Conservation (phyloP, 108 stramenopile genomes). For the Cyclotella cryptica region DNA sequence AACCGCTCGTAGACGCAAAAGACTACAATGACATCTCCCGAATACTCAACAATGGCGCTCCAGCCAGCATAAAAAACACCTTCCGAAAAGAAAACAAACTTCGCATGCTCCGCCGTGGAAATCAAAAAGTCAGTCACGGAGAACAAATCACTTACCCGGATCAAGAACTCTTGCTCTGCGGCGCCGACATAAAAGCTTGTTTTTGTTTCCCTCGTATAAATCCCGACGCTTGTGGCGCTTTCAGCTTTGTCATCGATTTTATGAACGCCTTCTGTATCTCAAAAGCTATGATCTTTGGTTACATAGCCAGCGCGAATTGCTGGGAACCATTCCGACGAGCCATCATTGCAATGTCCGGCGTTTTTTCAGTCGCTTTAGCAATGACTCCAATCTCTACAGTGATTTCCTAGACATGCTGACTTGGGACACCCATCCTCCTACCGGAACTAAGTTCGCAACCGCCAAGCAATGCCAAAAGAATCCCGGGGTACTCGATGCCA, state of each 20-base stretch:
- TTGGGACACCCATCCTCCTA: too few species aligned
- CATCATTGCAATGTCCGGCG: not conserved
- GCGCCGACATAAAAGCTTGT: slow-evolving; percentile 18
- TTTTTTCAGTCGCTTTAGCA: too few species aligned
- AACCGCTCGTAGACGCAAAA: not conserved
- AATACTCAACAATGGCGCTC: not conserved
- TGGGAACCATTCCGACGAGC: slow-evolving; percentile 19
- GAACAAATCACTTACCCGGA: not conserved
- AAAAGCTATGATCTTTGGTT: slow-evolving; percentile 17
- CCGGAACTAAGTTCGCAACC: too few species aligned
- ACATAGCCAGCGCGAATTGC: not conserved
- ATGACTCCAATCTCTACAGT: too few species aligned
- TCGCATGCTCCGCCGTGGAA: not conserved
- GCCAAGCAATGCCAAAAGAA: not conserved
- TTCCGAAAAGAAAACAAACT: not conserved
- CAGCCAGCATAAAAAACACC: not conserved
- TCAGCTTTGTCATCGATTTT: not conserved
- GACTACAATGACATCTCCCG: slow-evolving; percentile 1
- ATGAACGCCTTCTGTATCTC: not conserved
- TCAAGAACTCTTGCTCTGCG: not conserved
- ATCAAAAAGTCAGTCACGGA: not conserved
- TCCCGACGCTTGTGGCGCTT: slow-evolving; percentile 7
- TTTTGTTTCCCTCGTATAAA: not conserved
- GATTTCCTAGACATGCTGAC: too few species aligned
- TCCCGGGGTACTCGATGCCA: not conserved